Percentiles rank a stretch among this genome's conserved stretches.
Evolutionary conservation across 2,329 filamentous ascomycete species (phyloP).

Genomic region (Alternaria consortialis): DNA sequence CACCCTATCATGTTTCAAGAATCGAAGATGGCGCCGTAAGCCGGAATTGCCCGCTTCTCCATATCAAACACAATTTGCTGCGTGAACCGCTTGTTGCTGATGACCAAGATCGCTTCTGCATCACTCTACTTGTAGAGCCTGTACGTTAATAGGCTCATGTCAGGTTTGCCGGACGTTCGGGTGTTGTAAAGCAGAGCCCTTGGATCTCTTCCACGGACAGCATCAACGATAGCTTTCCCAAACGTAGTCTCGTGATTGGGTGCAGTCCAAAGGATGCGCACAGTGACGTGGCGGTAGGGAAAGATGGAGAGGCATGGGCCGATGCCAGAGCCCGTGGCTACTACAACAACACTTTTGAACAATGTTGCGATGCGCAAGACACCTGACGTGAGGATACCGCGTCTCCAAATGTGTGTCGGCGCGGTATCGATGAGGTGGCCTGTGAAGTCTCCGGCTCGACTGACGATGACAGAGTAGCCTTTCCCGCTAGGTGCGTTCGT

Average conservation of each 20-base stretch:
- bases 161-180: constrained; percentile 66
- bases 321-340: constrained; percentile 52
- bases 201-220: constrained; percentile 67
- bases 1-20: constrained; percentile 50
- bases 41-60: constrained; percentile 70
- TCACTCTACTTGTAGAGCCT: constrained; percentile 60
- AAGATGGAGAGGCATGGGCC: constrained; percentile 62
- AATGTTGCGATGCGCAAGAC: constrained; percentile 49
- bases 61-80: constrained; percentile 73
- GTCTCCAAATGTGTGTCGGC: constrained; percentile 48
- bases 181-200: constrained; percentile 76
- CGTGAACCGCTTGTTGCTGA: constrained; percentile 75
- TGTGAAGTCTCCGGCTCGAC: constrained; percentile 52
- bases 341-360: constrained; percentile 49
- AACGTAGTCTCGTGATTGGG: constrained; percentile 71
- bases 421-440: constrained; percentile 44
- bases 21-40: constrained; percentile 79
- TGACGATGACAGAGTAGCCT: constrained; percentile 49
- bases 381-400: constrained; percentile 49
- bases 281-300: constrained; percentile 54
- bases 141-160: constrained; percentile 69
- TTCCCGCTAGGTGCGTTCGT: constrained; percentile 38
- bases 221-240: constrained; percentile 66
- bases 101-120: constrained; percentile 75
- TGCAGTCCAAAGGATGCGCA: constrained; percentile 77